Base-by-base conservation (phyloP, 2,329 filamentous ascomycete species). In the Trichoderma semiorbis region DNA sequence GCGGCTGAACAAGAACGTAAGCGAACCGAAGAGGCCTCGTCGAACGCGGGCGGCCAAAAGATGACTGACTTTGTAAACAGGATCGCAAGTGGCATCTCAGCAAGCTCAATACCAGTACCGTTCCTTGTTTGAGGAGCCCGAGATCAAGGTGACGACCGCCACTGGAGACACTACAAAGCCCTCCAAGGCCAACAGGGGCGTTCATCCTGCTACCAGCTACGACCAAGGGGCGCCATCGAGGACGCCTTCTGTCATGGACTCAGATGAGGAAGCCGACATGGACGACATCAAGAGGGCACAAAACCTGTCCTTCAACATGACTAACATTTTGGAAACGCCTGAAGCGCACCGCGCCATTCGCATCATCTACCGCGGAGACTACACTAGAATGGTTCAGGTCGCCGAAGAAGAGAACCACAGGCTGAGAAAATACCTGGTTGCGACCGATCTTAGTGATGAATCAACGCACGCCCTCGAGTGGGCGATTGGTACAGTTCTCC, bases 391-490 rank as follows among this genome's bases (percentile, higher is more conserved):
- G 75, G 90, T 92, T 57, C 88, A 91, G 75, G 90, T 95, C 77
- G 93, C 93, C 0, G 91, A 95, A 71, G 92, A 93, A 14, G 93
- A 94, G 67, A 87, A 93, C 64, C 90, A 93, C 64, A 89, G 93
- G 68, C 88, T 95, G 73, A 89, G 96, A 68, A 97, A 96, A 77
- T 99, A 98, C 79, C 84, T 99, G 18, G 94, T 98, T n/a, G 95
- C 96, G 3, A 98, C 94, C 0, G 96, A 99, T 81, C 84, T 98
- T 4, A 98, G 95, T 76, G 93, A 96, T 47, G 96, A 99, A 83
- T 95, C 95, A 5, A 93, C 93, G 7, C 97, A 98, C 80, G 96
- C 96, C 1, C 86, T 99, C 36, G 96, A 99, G 80, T 99, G 96
- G 96, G 96, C 95, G 0, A 95, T 99, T 70, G 96, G 96, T 8